Evolutionary conservation across 1,284 basidiomycete species (phyloP).

Genomic region (Chalciporus sp.): DNA sequence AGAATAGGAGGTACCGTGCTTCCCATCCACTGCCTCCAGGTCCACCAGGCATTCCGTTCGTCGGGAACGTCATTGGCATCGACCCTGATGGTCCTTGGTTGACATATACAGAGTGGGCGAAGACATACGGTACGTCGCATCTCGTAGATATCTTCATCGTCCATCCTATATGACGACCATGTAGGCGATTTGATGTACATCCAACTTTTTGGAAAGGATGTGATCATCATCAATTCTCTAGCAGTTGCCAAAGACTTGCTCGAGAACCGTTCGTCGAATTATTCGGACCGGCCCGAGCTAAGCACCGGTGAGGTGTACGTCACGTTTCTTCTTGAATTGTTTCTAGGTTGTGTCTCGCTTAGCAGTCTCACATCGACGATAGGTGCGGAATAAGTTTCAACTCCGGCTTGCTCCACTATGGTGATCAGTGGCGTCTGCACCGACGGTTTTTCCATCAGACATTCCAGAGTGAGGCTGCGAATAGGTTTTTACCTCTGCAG

Average conservation of each 20-base stretch:
- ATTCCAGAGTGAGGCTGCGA: slow-evolving; percentile 29
- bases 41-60: slow-evolving; percentile 18
- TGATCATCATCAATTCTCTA: slow-evolving; percentile 43
- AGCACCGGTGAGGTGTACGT: slow-evolving; percentile 18
- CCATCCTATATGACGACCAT: not conserved
- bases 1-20: not conserved
- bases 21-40: slow-evolving; percentile 25
- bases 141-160: not conserved
- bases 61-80: not conserved
- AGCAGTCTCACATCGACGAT: slow-evolving; percentile 5
- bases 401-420: slow-evolving; percentile 39
- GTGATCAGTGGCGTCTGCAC: slow-evolving; percentile 42
- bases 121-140: slow-evolving; percentile 17
- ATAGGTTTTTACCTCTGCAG: slow-evolving; percentile 35
- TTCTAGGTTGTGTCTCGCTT: too few species aligned
- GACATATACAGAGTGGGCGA: slow-evolving; percentile 25
- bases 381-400: slow-evolving; percentile 45
- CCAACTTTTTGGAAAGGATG: slow-evolving; percentile 31
- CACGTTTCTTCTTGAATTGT: not conserved
- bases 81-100: slow-evolving; percentile 20
- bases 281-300: slow-evolving; percentile 20
- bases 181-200: slow-evolving; percentile 36
- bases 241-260: slow-evolving; percentile 42
- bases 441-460: slow-evolving; percentile 41
- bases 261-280: slow-evolving; percentile 40